phyloP scores from a whole-genome alignment of 2,329 filamentous ascomycete species.

The Sclerotinia trifoliorum region DNA sequence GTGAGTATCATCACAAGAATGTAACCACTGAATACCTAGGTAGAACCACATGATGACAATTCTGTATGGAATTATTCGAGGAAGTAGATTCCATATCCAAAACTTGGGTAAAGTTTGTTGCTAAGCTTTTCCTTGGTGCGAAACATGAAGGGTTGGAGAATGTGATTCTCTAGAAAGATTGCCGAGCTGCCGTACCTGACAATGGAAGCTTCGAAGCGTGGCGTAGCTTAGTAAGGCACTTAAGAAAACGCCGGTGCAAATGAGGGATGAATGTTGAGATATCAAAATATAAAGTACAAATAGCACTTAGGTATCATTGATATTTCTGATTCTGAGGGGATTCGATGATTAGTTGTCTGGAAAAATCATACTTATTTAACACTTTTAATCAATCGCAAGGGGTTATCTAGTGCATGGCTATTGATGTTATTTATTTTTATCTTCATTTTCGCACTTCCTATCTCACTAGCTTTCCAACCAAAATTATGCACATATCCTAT shows the following conservation, averaged over 20 bases:
- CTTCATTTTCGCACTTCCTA: background rate
- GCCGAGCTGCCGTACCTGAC: background rate
- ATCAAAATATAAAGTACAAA: too few relatives aligned
- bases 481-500: background rate
- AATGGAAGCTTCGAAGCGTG: background rate
- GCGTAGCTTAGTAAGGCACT: background rate
- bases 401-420: background rate
- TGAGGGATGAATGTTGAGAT: background rate
- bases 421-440: background rate
- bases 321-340: too few relatives aligned
- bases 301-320: too few relatives aligned
- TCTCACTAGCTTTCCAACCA: background rate
- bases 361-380: background rate
- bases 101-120: background rate
- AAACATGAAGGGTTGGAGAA: background rate
- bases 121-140: too few relatives aligned
- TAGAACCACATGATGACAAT: background rate
- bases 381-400: background rate
- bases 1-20: background rate
- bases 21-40: background rate
- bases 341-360: background rate
- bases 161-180: background rate
- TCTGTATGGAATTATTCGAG: background rate
- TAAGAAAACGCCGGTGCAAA: background rate
- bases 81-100: background rate